Percentiles rank a stretch among this genome's conserved stretches.
These are phyloP conservation scores for Barbatosphaeria neglecta DNA, from an alignment of 495 filamentous ascomycete genomes.

Conservation along the genomic window DNA sequence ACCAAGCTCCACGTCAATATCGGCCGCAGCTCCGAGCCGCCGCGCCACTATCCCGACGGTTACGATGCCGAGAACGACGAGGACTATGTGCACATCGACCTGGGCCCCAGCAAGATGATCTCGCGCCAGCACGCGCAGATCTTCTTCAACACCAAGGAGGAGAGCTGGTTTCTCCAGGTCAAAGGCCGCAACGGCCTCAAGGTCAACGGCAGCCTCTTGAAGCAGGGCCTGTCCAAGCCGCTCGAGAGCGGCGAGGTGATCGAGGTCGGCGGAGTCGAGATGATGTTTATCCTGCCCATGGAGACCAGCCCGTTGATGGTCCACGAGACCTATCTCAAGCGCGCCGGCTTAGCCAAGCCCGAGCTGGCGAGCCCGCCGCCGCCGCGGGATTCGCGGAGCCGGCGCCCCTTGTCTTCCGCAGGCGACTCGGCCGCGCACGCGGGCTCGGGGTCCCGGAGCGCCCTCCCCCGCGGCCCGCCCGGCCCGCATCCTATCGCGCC, in stretches of 20 bases:
- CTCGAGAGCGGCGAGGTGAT: conserved; percentile 79
- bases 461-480: conserved; percentile 16
- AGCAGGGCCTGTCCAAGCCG: conserved; percentile 48
- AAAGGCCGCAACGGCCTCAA: conserved; percentile 85
- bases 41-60: conserved; percentile 17
- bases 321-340: conserved; percentile 36
- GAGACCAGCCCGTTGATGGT: conserved; percentile 48
- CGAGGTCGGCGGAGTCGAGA: conserved; percentile 82
- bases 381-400: conserved; percentile 5
- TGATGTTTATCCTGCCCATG: conserved; percentile 90
- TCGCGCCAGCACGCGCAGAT: conserved; percentile 83
- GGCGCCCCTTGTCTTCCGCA: conserved; percentile 36
- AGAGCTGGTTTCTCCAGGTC: conserved; percentile 69
- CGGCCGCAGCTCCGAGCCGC: conserved; percentile 61
- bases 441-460: conserved; percentile 12
- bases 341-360: conserved; percentile 31
- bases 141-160: conserved; percentile 57
- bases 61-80: conserved; percentile 18
- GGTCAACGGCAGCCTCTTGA: conserved; percentile 58
- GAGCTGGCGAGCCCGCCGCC: conserved; percentile 8
- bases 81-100: conserved; percentile 67
- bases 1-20: conserved; percentile 70
- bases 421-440: conserved; percentile 19
- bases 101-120: conserved; percentile 86
- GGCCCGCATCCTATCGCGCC: conserved; percentile 51